Evolutionary conservation across 768 basidiomycete genomes (phyloP), one percentile per base, ranked within the genome.

Genomic region (Sutorius australiensis): DNA sequence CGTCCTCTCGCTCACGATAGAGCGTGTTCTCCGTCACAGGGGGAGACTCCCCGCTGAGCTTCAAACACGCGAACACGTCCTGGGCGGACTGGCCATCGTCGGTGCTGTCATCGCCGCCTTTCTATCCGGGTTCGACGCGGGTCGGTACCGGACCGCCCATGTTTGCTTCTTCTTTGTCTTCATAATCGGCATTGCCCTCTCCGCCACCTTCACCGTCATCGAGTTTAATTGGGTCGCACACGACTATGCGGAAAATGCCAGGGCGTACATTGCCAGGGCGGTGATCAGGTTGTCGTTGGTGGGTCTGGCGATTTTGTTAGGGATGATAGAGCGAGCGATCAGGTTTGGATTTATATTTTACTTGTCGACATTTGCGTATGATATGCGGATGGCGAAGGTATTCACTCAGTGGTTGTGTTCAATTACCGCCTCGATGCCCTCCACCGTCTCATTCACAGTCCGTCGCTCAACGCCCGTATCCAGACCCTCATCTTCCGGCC

Each of bases 401-500:
- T n/a, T n/a, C n/a, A n/a, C n/a, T n/a, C n/a, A n/a, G n/a, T n/a
- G n/a, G n/a, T n/a, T n/a, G n/a, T n/a, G n/a, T n/a, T n/a, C n/a
- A n/a, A n/a, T n/a, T n/a, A n/a, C n/a, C n/a, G 24, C 56, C 21
- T n/a, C 63, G 10, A 50, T 64, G n/a, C 59, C 64, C 16, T 56
- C 66, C 17, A 80, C 82, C 58, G 79, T 94, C 37, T 94, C 92
- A 1, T 95, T 95, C 70, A 93, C 87, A 2, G 78, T 95, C 52
- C 82, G 90, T 39, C 79, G 90, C 8, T 92, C 93, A 0, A 83
- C 83, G 0, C 87, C 89, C 1, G 66, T 76, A 0, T 86, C 87
- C 6, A 78, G 87, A 12, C 77, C 79, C n/a, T 66, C 75, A 0
- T 87, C 87, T 0, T 79, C 84, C 30, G 84, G 82, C 11, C 75